Base-by-base conservation (phyloP, 495 filamentous ascomycete species). In the Aspergillus diversus region DNA sequence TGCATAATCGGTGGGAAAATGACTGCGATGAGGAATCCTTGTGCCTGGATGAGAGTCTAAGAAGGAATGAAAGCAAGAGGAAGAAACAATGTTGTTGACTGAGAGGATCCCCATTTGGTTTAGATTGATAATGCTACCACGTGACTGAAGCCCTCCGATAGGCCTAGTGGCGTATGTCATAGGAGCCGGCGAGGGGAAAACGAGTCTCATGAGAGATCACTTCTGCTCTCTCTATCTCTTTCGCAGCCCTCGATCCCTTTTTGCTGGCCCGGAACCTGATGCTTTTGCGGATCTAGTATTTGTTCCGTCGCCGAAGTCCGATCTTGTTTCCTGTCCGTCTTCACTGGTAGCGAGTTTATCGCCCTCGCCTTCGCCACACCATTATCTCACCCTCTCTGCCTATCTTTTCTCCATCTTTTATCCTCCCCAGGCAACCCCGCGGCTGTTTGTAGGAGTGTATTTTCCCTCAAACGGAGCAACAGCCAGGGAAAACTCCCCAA, bases 121-220 rank as follows among this genome's bases (percentile, higher is more conserved):
- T 52, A 52, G 52, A 31, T 43, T 46, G 31, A n/a, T 31, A 17
- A 3, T 2, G 47, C 8, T 5, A 5, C 13, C 78, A 78, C 76
- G 77, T 81, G 77, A 81, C 72, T 47, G 12, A 42, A 35, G n/a
- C 34, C 48, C 68, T 71, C 59, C 66, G 69, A 72, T 73, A 67
- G 73, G 71, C 63, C 57, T 64, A 64, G 69, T 66, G 59, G 76
- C 55, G 70, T 70, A 78, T 81, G 76, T 78, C 76, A 79, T 79
- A 69, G 67, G 71, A 63, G 9, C 64, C 74, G 70, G 71, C 69
- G 72, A 74, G 78, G 71, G 71, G 72, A 76, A 75, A 68, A 61
- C 55, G 56, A 63, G 65, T 31, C 13, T 6, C 47, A 50, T 31
- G 17, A 17, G n/a, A 43, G n/a, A 65, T 63, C 66, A 66, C 63